These are phyloP conservation scores for Neckera pumila DNA, from an alignment of 225 moss, liverwort and hornwort genomes.

Conservation along the genomic window DNA sequence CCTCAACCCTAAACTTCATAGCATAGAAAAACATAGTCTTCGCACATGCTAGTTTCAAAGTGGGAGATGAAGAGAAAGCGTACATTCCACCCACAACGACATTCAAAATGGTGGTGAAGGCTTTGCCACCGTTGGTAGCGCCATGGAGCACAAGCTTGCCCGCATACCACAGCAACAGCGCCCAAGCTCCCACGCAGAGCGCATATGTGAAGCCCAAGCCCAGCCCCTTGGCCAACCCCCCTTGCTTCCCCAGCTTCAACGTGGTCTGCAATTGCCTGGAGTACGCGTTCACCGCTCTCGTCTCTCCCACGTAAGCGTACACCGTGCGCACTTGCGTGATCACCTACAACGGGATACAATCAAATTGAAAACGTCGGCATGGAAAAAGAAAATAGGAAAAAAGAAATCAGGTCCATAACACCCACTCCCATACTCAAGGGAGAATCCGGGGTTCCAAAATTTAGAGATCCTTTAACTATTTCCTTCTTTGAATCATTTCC, in stretches of 20 bases:
- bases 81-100: constrained; percentile 60
- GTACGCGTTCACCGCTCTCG: constrained; percentile 23
- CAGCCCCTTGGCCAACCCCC: constrained; percentile 52
- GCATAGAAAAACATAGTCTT: not conserved
- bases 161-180: constrained; percentile 53
- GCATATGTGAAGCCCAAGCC: constrained; percentile 47
- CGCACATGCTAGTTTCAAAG: not conserved
- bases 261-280: constrained; percentile 29
- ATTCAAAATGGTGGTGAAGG: constrained; percentile 45
- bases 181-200: constrained; percentile 43
- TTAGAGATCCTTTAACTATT: not conserved
- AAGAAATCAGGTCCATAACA: not conserved
- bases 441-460: not conserved
- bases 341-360: constrained; percentile 5
- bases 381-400: no score
- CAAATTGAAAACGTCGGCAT: not conserved
- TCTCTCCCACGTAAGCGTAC: constrained; percentile 55
- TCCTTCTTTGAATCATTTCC: not conserved
- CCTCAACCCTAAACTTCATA: constrained; percentile 1
- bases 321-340: constrained; percentile 62
- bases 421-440: not conserved
- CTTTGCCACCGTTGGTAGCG: constrained; percentile 38
- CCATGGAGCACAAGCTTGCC: constrained; percentile 43
- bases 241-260: constrained; percentile 36
- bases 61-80: not conserved